phyloP scores from a whole-genome alignment of 768 basidiomycete species.

The Agrocybe praecox region DNA sequence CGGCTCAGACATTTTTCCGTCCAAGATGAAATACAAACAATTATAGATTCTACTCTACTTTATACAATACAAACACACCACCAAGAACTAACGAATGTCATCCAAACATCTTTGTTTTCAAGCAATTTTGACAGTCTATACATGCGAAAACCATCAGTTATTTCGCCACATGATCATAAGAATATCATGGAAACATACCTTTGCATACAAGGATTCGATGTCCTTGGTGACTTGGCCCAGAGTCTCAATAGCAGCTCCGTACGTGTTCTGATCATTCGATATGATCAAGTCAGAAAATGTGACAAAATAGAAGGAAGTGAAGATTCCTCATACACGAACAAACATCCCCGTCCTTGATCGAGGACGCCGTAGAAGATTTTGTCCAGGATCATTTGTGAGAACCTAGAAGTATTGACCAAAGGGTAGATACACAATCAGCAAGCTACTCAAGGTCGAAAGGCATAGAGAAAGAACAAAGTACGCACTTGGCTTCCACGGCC shows the following conservation, averaged over 20 bases:
- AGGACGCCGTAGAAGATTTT: slow-evolving; percentile 91
- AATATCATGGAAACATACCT: too few relatives aligned
- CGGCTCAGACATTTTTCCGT: too few relatives aligned
- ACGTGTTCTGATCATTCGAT: slow-evolving; percentile 64
- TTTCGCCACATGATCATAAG: too few relatives aligned
- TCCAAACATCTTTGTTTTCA: background rate
- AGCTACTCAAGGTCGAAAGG: too few relatives aligned
- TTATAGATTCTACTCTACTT: too few relatives aligned
- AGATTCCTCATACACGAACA: too few relatives aligned
- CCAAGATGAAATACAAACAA: too few relatives aligned
- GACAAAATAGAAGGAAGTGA: background rate
- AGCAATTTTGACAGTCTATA: slow-evolving; percentile 10
- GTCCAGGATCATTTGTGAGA: slow-evolving; percentile 98
- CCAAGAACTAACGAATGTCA: too few relatives aligned
- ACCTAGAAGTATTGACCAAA: too few relatives aligned
- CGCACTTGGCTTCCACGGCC: too few relatives aligned
- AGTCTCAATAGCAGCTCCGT: slow-evolving; percentile 87
- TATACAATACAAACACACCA: too few relatives aligned
- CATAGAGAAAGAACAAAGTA: slow-evolving; percentile 1
- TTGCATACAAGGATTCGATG: slow-evolving; percentile 92
- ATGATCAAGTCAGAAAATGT: background rate
- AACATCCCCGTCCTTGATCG: too few relatives aligned
- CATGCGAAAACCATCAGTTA: background rate
- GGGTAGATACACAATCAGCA: background rate
- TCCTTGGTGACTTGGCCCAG: slow-evolving; percentile 90